Evolutionary conservation across 352 stramenopile species (phyloP).

Genomic region (Globisporangium polare): DNA sequence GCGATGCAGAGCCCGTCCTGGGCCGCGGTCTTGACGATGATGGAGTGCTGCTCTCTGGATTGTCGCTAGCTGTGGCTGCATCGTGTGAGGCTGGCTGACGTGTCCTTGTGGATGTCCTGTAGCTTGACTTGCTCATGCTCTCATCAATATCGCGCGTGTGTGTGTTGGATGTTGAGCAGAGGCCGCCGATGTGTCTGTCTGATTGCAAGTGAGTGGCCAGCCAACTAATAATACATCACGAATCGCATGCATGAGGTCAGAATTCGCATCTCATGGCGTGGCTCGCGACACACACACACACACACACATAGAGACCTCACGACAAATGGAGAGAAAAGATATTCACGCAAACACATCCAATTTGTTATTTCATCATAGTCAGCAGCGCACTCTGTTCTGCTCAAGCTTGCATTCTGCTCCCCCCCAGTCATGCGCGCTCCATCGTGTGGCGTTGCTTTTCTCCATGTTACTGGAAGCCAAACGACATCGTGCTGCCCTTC

Average conservation of each 20-base stretch:
- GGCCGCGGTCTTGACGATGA: background rate
- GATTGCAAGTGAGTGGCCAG: too few species aligned
- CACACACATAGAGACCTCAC: too few species aligned
- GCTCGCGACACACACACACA: too few species aligned
- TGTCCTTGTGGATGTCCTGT: background rate
- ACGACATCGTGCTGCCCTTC: constrained; percentile 9
- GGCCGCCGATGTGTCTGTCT: too few species aligned
- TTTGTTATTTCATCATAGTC: too few species aligned
- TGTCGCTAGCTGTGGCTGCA: background rate
- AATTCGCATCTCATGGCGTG: too few species aligned
- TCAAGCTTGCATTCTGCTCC: background rate
- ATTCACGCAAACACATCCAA: too few species aligned
- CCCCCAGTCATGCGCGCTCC: background rate
- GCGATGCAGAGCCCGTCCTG: background rate
- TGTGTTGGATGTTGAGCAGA: too few species aligned
- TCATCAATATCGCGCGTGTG: background rate
- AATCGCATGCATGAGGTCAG: too few species aligned
- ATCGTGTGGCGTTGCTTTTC: too few species aligned
- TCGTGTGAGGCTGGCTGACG: background rate
- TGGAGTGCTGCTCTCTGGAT: background rate
- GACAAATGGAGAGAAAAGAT: too few species aligned
- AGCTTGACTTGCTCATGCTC: background rate
- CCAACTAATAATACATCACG: too few species aligned
- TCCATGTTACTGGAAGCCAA: constrained; percentile 11
- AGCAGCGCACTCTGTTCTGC: background rate